Base-by-base conservation (phyloP, 192 early-diverging fungal species). In the Geosiphon pyriformis region DNA sequence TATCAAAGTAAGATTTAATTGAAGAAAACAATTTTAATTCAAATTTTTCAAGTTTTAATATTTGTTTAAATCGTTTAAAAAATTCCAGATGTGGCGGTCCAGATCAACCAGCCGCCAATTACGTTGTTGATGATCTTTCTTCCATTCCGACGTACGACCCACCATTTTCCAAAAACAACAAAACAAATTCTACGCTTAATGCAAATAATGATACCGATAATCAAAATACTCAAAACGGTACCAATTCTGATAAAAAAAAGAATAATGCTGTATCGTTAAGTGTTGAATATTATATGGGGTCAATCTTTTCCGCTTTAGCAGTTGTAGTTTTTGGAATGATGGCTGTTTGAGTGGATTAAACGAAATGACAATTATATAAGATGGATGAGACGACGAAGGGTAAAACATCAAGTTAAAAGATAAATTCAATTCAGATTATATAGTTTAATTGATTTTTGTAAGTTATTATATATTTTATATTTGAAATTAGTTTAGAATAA, bases 61-160 rank as follows among this genome's bases (percentile, higher is more conserved):
- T n/a, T n/a, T n/a, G n/a, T n/a, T n/a, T n/a, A n/a, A n/a, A n/a
- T n/a, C n/a, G n/a, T n/a, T n/a, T n/a, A n/a, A n/a, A n/a, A n/a
- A n/a, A n/a, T n/a, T n/a, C n/a, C n/a, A n/a, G 22, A 0, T 61
- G 60, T 61, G 60, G 34, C n/a, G 46, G 34, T 46, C 3, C 12
- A 27, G 23, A 47, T 12, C 60, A 61, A 61, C 60, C 60, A 10
- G 34, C 42, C 20, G 60, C 60, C 23, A 46, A 61, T 46, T 61
- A 61, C 33, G 26, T 25, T 48, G 60, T 61, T 17, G 1, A 32
- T 3, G 46, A 61, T 48, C 1, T 29, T 11, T 1, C 4, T 2
- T 20, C 8, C 17, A 23, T 46, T 26, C 60, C 60, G 18, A 61
- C 60, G 2, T 61, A 61, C 2, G 60, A n/a, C 17, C 60, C 60